Base-by-base conservation (phyloP, 192 early-diverging fungal genomes). In the Backusella tuberculispora region DNA sequence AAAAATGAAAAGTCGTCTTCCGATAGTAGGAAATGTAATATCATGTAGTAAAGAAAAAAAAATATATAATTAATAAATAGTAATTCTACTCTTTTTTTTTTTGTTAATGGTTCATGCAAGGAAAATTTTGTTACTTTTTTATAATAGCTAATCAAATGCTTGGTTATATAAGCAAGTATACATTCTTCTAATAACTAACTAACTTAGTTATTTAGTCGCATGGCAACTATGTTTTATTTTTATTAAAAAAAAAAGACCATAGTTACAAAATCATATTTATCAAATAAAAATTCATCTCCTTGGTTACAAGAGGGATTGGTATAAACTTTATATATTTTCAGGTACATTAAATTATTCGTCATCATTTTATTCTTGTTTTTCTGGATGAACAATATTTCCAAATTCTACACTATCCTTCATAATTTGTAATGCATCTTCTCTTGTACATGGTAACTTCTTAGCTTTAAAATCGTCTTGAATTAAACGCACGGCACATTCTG, bases 401-500 rank as follows among this genome's bases (percentile, higher is more conserved):
- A 60, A 76, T 13, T 76, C 75, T 8, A 26, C 46, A 65, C 75
- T 76, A 47, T 76, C 63, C 40, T 76, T 64, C 75, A 76, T 76
- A 3, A 71, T 60, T 40, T 46, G 7, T 19, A 47, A 19, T 29
- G 73, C 73, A 53, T 50, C 37, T 6, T 72, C n/a, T 63, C 24
- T 13, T n/a, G 15, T 43, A 50, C 17, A 14, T 71, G 44, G 69
- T 47, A 26, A 12, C 7, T 67, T 29, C 6, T 29, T n/a, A 10
- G 44, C 24, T 41, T 45, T 26, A 19, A 66, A 46, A 63, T 88
- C 87, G 53, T 85, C 75, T 0, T 64, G 63, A 69, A 88, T 88
- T 19, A 87, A 69, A 42, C 85, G 74, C 6, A 79, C 44, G 0
- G 77, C 85, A n/a, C 80, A 67, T 68, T 88, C 87, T 3, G 87